A percentile compares a stretch with the other conserved stretches of the same genome.
phyloP scores from a whole-genome alignment of 306 rosid species.

The Sindora glabra region DNA sequence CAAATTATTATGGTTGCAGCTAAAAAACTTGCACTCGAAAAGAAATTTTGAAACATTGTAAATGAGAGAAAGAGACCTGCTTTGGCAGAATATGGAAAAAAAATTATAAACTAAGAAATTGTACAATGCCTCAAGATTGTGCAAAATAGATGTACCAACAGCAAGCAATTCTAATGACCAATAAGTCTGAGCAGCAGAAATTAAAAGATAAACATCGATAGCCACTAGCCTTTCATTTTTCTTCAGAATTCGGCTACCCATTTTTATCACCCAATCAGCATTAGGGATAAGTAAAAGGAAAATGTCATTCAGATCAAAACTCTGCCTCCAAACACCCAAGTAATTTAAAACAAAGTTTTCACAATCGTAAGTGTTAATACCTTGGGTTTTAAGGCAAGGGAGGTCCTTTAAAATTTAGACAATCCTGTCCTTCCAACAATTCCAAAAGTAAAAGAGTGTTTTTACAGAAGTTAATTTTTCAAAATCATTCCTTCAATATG shows the following conservation, averaged over 20 bases:
- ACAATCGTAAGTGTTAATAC: not conserved
- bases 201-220: slow-evolving; percentile 23
- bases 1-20: not conserved
- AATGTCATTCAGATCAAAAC: not conserved
- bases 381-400: slow-evolving; percentile 15
- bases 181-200: slow-evolving; percentile 28
- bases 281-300: slow-evolving; percentile 30
- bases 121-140: slow-evolving; percentile 30
- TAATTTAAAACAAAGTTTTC: slow-evolving; percentile 34
- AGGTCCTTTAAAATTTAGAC: slow-evolving; percentile 21
- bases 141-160: slow-evolving; percentile 46
- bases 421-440: slow-evolving; percentile 42
- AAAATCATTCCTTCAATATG: slow-evolving; percentile 7
- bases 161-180: slow-evolving; percentile 48
- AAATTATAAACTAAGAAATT: slow-evolving; percentile 1
- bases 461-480: slow-evolving; percentile 24
- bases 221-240: slow-evolving; percentile 33
- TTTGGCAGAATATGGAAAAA: slow-evolving; percentile 7
- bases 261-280: slow-evolving; percentile 48
- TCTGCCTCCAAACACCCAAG: slow-evolving; percentile 34
- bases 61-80: slow-evolving; percentile 31
- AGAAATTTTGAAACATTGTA: slow-evolving; percentile 45
- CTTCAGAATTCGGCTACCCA: slow-evolving; percentile 17
- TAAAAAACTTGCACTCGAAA: slow-evolving; percentile 18
- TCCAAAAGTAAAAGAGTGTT: slow-evolving; percentile 43